phyloP scores from a whole-genome alignment of 495 filamentous ascomycete species.

The Lindgomyces ingoldianus region DNA sequence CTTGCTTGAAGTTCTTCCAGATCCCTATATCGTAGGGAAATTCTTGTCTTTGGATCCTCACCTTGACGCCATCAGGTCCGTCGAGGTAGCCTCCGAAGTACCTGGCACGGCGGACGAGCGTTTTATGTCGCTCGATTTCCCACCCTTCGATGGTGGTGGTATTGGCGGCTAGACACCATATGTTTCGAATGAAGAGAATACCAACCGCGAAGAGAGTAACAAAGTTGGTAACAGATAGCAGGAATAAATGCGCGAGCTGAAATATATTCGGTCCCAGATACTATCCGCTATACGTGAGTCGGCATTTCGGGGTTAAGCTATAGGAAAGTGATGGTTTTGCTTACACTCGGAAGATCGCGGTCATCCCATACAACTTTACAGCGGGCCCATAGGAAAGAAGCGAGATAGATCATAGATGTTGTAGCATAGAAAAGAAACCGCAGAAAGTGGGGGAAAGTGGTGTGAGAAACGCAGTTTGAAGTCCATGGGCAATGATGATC shows the following conservation, averaged over 20 bases:
- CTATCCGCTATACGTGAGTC: neutral
- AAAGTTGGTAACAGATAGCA: slow-evolving; percentile 62
- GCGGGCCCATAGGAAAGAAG: slow-evolving; percentile 60
- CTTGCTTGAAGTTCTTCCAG: slow-evolving; percentile 72
- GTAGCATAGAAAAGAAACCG: slow-evolving; percentile 84
- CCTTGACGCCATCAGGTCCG: slow-evolving; percentile 59
- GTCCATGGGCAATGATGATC: slow-evolving; percentile 99
- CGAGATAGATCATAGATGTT: slow-evolving; percentile 64
- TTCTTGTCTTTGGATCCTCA: slow-evolving; percentile 66
- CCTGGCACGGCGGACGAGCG: slow-evolving; percentile 63
- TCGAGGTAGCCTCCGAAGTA: slow-evolving; percentile 60
- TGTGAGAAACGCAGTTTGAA: slow-evolving; percentile 85
- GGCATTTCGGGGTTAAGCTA: neutral
- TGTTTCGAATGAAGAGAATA: slow-evolving; percentile 62
- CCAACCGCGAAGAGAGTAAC: slow-evolving; percentile 65
- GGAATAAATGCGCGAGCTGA: slow-evolving; percentile 66
- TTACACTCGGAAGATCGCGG: slow-evolving; percentile 63
- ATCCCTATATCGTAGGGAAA: slow-evolving; percentile 93
- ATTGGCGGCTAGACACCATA: slow-evolving; percentile 61
- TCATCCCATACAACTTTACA: slow-evolving; percentile 63
- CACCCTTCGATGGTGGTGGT: slow-evolving; percentile 88
- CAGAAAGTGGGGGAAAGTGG: slow-evolving; percentile 85
- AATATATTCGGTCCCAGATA: slow-evolving; percentile 73
- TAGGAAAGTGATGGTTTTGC: slow-evolving; percentile 45
- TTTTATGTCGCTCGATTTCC: slow-evolving; percentile 87